Evolutionary conservation across 2,329 filamentous ascomycete species (phyloP), one percentile per base, ranked within the genome.

Genomic region (Fusarium mexicanum): DNA sequence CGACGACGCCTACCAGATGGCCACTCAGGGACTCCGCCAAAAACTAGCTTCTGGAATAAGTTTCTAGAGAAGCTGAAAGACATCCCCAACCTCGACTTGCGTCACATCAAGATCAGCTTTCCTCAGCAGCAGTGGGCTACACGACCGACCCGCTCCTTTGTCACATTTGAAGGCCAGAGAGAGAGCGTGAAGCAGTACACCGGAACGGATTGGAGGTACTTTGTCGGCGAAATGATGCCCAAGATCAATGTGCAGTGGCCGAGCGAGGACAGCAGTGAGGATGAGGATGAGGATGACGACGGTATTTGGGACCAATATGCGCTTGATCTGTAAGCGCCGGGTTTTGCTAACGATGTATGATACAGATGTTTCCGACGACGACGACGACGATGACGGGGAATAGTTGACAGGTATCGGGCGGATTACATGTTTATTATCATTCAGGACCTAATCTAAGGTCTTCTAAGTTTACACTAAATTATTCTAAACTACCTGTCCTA

Each of bases 41-140:
- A 77, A 61, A 41, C 72, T 59, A 84, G 80, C 61, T 74, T 83
- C n/a, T 88, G 86, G 86, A 64, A 69, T 3, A 70, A 72, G 8
- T 80, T 87, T 24, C 80, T 88, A 38, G 72, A 76, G 5, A 75
- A 74, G 17, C 76, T 87, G 53, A 73, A 66, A 38, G 76, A 79
- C 0, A 70, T 80, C 3, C 79, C 79, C 3, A 74, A 73, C 8
- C 77, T 86, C 20, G 64, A 83, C 3, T 76, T 86, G 1, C 74
- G 73, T 0, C 78, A 79, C 46, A 75, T 86, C 48, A 79, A 74
- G 54, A 61, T 84, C 14, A 81, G 79, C 10, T 65, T 76, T 14
- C 64, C 82, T 14, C 71, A 58, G 8, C 81, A 83, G 43, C 51
- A 71, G 12, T 81, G 78, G 72, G 24, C 55, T 8, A 57, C 70